Conservation (phyloP, 2,329 filamentous ascomycete genomes). For the Ceratocystiopsis brevicomis region DNA sequence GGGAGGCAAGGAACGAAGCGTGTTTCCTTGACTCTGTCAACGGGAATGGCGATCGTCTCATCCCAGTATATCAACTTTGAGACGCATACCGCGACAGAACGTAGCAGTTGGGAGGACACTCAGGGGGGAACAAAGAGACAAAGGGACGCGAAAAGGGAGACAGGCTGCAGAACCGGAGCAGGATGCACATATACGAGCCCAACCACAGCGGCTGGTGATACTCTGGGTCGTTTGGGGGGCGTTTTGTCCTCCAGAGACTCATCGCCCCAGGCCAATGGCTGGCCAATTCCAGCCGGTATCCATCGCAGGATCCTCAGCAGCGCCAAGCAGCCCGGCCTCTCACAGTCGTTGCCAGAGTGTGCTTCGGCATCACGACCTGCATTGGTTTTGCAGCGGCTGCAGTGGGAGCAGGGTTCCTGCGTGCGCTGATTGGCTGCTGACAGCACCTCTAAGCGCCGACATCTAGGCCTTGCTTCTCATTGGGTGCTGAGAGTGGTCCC, state of each 20-base stretch:
- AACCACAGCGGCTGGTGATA: constrained; percentile 9
- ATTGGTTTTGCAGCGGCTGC: too few species aligned
- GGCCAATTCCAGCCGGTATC: too few species aligned
- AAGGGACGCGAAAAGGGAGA: background rate
- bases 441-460: constrained; percentile 13
- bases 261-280: too few species aligned
- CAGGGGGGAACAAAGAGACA: background rate
- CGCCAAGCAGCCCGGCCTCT: background rate
- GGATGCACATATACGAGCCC: constrained; percentile 3
- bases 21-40: background rate
- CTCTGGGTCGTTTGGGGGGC: constrained; percentile 2
- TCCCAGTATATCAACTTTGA: constrained; percentile 3
- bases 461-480: background rate
- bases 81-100: constrained; percentile 7
- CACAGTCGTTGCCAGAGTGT: background rate
- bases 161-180: background rate
- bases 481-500: background rate
- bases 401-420: too few species aligned
- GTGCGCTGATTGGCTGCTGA: constrained; percentile 19
- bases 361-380: background rate
- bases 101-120: background rate
- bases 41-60: constrained; percentile 3
- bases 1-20: constrained; percentile 21
- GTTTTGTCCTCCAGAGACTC: too few species aligned
- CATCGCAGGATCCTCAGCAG: too few species aligned